Conservation (phyloP, 345 rosid species). For the Rubroshorea leprosula region DNA sequence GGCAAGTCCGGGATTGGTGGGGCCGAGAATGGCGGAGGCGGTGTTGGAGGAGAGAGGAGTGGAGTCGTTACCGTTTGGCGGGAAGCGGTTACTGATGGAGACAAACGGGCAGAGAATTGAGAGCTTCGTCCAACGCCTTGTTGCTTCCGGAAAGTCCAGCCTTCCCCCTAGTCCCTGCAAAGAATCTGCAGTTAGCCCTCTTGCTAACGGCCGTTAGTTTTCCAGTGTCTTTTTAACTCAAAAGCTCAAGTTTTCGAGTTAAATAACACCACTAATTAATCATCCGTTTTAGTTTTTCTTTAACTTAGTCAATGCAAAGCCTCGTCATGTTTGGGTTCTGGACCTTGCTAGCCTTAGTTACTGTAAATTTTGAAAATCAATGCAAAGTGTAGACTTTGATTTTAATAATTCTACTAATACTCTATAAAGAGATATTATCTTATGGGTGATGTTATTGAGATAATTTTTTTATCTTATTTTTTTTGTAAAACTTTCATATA, state of each 20-base stretch:
- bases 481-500: too few relatives aligned
- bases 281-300: too few relatives aligned
- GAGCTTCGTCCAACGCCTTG: conserved; percentile 71
- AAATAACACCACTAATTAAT: background rate
- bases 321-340: background rate
- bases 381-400: too few relatives aligned
- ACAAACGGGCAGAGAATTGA: conserved; percentile 76
- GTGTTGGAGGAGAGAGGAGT: conserved; percentile 73
- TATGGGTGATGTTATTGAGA: too few relatives aligned
- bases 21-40: conserved; percentile 39
- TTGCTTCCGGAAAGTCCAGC: conserved; percentile 70
- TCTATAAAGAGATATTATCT: too few relatives aligned
- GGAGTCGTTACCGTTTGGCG: conserved; percentile 87
- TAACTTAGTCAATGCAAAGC: background rate
- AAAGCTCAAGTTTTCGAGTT: background rate
- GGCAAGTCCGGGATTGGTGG: conserved; percentile 35
- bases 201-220: conserved; percentile 58
- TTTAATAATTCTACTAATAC: too few relatives aligned
- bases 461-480: too few relatives aligned
- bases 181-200: conserved; percentile 58
- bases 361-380: too few relatives aligned
- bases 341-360: too few relatives aligned
- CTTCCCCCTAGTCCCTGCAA: conserved; percentile 88
- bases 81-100: conserved; percentile 79
- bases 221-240: too few relatives aligned